Conservation (phyloP, 106 monocot species). For the Amphibolis antarctica region DNA sequence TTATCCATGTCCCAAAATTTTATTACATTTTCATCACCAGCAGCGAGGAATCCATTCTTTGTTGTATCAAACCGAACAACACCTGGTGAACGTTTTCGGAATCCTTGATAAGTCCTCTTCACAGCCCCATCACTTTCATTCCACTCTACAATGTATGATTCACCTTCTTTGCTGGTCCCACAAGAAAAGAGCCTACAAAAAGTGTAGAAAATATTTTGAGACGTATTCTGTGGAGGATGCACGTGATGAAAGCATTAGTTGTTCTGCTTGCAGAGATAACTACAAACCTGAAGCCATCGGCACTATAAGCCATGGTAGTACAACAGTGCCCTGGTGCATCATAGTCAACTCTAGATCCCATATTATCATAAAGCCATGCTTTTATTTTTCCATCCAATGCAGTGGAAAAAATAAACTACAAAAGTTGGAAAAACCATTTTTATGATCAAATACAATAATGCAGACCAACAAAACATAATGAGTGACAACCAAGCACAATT, state of each 20-base stretch:
- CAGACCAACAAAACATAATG: too few species aligned
- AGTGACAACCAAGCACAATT: too few species aligned
- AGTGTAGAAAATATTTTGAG: not conserved
- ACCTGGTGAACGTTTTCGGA: conserved; percentile 45
- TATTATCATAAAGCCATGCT: conserved; percentile 81
- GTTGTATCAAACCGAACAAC: conserved; percentile 67
- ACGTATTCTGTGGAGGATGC: conserved; percentile 10
- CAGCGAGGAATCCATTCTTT: conserved; percentile 50
- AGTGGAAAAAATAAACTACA: conserved; percentile 80
- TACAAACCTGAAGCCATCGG: conserved; percentile 77
- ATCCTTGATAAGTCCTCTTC: conserved; percentile 52
- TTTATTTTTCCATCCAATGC: conserved; percentile 86
- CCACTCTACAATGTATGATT: conserved; percentile 61
- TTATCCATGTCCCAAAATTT: conserved; percentile 82
- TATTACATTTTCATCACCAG: conserved; percentile 61
- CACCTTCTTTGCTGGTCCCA: too few species aligned
- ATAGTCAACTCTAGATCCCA: conserved; percentile 68
- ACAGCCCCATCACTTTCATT: conserved; percentile 68
- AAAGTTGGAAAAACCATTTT: too few species aligned
- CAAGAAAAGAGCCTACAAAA: conserved; percentile 59
- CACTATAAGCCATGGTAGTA: conserved; percentile 83
- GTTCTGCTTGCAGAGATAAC: too few species aligned
- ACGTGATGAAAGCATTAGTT: too few species aligned
- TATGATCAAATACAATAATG: too few species aligned
- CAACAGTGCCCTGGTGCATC: conserved; percentile 74